phyloP scores from a whole-genome alignment of 176 grass and related monocot species.

The Lolium rigidum region DNA sequence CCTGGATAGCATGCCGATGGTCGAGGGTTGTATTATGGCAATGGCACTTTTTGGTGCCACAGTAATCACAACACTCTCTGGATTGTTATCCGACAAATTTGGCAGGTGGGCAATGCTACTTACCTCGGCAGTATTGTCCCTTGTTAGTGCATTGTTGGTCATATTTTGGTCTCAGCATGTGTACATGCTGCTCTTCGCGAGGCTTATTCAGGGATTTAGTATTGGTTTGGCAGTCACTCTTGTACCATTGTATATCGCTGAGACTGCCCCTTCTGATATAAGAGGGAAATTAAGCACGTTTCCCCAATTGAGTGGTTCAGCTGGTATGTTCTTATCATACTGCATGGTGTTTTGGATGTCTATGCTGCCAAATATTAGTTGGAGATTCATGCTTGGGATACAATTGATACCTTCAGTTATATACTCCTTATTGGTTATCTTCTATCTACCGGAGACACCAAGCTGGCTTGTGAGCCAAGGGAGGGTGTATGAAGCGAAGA shows the following conservation, averaged over 20 bases:
- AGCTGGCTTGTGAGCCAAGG: slow-evolving; percentile 66
- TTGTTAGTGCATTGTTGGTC: slow-evolving; percentile 38
- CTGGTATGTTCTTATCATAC: slow-evolving; percentile 78
- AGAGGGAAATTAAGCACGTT: slow-evolving; percentile 70
- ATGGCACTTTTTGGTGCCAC: slow-evolving; percentile 70
- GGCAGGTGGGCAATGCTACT: slow-evolving; percentile 64
- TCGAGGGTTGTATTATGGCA: slow-evolving; percentile 67
- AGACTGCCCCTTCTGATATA: slow-evolving; percentile 59
- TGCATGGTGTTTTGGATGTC: slow-evolving; percentile 68
- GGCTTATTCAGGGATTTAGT: slow-evolving; percentile 61
- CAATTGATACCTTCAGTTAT: slow-evolving; percentile 61
- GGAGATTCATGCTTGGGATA: slow-evolving; percentile 80
- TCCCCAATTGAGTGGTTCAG: slow-evolving; percentile 64
- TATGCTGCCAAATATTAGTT: slow-evolving; percentile 41
- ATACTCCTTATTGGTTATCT: slow-evolving; percentile 58
- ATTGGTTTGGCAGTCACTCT: slow-evolving; percentile 67
- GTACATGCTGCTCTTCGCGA: slow-evolving; percentile 58
- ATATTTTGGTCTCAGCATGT: slow-evolving; percentile 53
- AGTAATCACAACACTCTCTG: slow-evolving; percentile 62
- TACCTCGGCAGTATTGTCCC: slow-evolving; percentile 51
- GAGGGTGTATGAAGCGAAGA: slow-evolving; percentile 53
- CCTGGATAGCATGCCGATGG: slow-evolving; percentile 50
- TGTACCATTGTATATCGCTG: slow-evolving; percentile 73
- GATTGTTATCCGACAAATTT: slow-evolving; percentile 46
- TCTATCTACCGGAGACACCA: slow-evolving; percentile 68